phyloP scores from a whole-genome alignment of 176 grass and related monocot species.

The Neostapfia colusana region DNA sequence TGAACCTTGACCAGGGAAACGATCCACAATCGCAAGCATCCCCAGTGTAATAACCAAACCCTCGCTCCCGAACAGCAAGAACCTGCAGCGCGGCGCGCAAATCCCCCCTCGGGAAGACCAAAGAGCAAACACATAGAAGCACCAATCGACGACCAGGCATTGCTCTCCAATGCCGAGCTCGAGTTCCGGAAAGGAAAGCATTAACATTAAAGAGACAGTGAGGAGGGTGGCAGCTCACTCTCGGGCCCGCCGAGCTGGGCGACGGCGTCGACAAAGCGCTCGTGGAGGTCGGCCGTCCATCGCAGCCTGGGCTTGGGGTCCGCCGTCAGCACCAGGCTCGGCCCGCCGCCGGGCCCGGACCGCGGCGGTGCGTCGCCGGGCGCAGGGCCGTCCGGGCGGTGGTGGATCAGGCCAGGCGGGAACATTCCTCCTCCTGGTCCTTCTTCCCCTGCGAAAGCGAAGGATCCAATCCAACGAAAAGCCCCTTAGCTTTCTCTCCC shows the following conservation, averaged over 20 bases:
- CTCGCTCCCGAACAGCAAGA: neutral
- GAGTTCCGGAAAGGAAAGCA: neutral
- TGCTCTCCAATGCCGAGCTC: slow-evolving; percentile 36
- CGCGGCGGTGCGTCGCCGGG: slow-evolving; percentile 36
- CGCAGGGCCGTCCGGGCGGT: slow-evolving; percentile 32
- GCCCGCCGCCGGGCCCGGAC: too few species aligned
- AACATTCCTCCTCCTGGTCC: slow-evolving; percentile 45
- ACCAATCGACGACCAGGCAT: slow-evolving; percentile 20
- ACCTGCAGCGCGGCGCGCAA: neutral
- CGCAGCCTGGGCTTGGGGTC: slow-evolving; percentile 92
- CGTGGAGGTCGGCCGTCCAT: slow-evolving; percentile 96
- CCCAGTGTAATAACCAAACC: slow-evolving; percentile 17
- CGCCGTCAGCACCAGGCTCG: slow-evolving; percentile 84
- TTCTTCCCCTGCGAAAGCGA: slow-evolving; percentile 34
- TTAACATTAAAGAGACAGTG: neutral
- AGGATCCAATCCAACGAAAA: slow-evolving; percentile 55
- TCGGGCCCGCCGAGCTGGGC: slow-evolving; percentile 96
- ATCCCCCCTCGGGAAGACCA: neutral
- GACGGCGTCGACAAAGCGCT: slow-evolving; percentile 97
- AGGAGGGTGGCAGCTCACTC: slow-evolving; percentile 47
- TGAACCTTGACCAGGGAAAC: neutral
- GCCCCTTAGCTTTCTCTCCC: slow-evolving; percentile 37
- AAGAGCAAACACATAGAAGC: neutral
- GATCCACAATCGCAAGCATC: neutral
- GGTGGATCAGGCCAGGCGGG: slow-evolving; percentile 61